Evolutionary conservation across 306 rosid genomes (phyloP).

Genomic region (Cucurbita maxima): DNA sequence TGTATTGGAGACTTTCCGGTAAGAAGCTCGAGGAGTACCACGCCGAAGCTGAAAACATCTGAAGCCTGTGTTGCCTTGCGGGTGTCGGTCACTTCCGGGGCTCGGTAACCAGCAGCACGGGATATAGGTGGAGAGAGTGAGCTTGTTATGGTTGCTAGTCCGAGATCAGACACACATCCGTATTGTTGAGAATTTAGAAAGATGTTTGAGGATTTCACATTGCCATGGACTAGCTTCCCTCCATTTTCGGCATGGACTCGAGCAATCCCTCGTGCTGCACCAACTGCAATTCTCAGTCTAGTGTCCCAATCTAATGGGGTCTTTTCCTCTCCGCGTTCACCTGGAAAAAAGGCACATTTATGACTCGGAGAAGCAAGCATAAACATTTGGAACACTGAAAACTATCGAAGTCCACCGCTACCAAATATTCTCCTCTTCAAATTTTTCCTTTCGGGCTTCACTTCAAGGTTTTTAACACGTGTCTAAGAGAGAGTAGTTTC

Average conservation of each 20-base stretch:
- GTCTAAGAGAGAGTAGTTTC: no score
- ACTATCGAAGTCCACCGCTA: neutral
- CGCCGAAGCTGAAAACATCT: slow-evolving; percentile 81
- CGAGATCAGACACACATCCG: slow-evolving; percentile 78
- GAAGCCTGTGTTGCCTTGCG: slow-evolving; percentile 65
- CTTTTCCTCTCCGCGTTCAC: slow-evolving; percentile 69
- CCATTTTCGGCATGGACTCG: slow-evolving; percentile 50
- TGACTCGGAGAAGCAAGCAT: neutral
- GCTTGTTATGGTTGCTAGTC: slow-evolving; percentile 62
- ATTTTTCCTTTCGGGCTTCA: no score
- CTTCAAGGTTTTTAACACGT: no score
- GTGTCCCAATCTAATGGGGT: slow-evolving; percentile 59
- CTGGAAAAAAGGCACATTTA: slow-evolving; percentile 24
- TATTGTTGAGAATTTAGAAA: slow-evolving; percentile 40
- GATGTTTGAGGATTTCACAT: slow-evolving; percentile 65
- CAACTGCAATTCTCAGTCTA: slow-evolving; percentile 57
- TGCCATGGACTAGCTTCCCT: slow-evolving; percentile 77
- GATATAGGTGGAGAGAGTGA: slow-evolving; percentile 59
- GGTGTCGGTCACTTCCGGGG: slow-evolving; percentile 84
- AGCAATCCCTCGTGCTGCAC: slow-evolving; percentile 73
- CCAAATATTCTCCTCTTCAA: no score
- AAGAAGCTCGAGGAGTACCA: slow-evolving; percentile 71
- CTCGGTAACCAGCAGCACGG: slow-evolving; percentile 80
- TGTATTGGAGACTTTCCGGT: slow-evolving; percentile 85
- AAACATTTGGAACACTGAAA: neutral